Evolutionary conservation across 495 filamentous ascomycete genomes (phyloP).

Genomic region (Penicillium roqueforti): DNA sequence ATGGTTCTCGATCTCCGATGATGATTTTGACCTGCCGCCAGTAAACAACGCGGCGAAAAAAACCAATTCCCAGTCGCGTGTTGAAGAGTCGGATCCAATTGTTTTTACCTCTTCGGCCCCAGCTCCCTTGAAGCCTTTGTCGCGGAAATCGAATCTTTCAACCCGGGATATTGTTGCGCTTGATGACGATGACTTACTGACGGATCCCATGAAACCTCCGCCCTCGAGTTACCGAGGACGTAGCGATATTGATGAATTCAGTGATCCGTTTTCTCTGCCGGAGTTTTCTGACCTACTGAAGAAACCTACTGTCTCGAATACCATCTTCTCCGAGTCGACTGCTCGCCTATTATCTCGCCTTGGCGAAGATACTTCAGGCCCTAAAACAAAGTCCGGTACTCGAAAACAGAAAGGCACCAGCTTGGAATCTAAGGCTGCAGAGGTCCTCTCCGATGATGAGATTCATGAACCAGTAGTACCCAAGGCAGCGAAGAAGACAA

Average conservation of each 20-base stretch:
- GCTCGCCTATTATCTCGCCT: slow-evolving; percentile 38
- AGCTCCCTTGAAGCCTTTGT: slow-evolving; percentile 12
- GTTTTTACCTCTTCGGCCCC: slow-evolving; percentile 50
- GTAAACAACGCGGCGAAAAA: slow-evolving; percentile 14
- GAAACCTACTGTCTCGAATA: slow-evolving; percentile 9
- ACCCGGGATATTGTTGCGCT: slow-evolving; percentile 31
- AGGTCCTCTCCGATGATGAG: slow-evolving; percentile 19
- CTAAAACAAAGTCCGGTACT: slow-evolving; percentile 6
- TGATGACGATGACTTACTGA: slow-evolving; percentile 29
- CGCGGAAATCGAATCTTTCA: slow-evolving; percentile 4
- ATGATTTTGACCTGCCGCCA: slow-evolving; percentile 26
- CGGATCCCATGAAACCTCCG: slow-evolving; percentile 7
- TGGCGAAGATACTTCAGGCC: not conserved
- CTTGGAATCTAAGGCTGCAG: not conserved
- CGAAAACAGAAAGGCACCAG: slow-evolving; percentile 5
- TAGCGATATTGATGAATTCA: slow-evolving; percentile 39
- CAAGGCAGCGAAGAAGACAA: slow-evolving; percentile 25
- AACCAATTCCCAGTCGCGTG: slow-evolving; percentile 9
- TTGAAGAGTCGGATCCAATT: slow-evolving; percentile 50
- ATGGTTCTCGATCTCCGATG: slow-evolving; percentile 37
- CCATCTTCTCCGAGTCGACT: slow-evolving; percentile 35
- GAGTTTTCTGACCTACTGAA: slow-evolving; percentile 32
- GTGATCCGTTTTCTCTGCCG: slow-evolving; percentile 30
- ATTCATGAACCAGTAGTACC: slow-evolving; percentile 25
- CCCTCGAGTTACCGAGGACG: slow-evolving; percentile 5